phyloP scores from a whole-genome alignment of 352 stramenopile species.

The Vaucheria bursata region DNA sequence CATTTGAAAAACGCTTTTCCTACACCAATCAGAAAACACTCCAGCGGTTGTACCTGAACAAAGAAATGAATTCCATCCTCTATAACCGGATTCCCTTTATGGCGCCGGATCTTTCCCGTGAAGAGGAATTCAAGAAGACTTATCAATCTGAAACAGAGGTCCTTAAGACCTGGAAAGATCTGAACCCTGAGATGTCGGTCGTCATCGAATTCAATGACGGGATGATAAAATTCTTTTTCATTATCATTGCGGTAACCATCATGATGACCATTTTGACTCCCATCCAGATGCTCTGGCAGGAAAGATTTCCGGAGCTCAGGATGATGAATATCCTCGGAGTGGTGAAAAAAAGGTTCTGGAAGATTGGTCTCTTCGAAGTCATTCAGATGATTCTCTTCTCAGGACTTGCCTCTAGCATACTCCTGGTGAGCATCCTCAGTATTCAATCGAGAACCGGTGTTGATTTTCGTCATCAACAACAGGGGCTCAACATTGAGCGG shows the following conservation, averaged over 20 bases:
- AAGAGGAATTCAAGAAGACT: too few species aligned
- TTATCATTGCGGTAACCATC: background rate
- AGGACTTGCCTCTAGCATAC: background rate
- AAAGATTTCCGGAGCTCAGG: background rate
- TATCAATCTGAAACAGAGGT: too few species aligned
- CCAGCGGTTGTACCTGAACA: background rate
- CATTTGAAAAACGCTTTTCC: background rate
- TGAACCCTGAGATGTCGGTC: background rate
- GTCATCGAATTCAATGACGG: background rate
- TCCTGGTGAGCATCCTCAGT: background rate
- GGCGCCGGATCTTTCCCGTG: background rate
- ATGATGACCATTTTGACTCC: background rate
- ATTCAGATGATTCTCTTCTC: conserved; percentile 1
- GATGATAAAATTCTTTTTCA: conserved; percentile 2
- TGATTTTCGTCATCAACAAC: background rate
- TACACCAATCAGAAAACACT: background rate
- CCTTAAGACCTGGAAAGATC: background rate
- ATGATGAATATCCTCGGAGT: background rate
- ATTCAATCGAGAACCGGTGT: background rate
- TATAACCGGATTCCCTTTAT: background rate
- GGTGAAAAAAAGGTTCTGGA: background rate
- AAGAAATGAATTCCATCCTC: background rate
- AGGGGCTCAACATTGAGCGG: background rate
- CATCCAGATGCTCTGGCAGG: background rate
- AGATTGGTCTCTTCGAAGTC: background rate